Percentiles rank a stretch among this genome's conserved stretches.
phyloP scores from a whole-genome alignment of 805 yeast species.

The Tetrapisispora iriomotensis region DNA sequence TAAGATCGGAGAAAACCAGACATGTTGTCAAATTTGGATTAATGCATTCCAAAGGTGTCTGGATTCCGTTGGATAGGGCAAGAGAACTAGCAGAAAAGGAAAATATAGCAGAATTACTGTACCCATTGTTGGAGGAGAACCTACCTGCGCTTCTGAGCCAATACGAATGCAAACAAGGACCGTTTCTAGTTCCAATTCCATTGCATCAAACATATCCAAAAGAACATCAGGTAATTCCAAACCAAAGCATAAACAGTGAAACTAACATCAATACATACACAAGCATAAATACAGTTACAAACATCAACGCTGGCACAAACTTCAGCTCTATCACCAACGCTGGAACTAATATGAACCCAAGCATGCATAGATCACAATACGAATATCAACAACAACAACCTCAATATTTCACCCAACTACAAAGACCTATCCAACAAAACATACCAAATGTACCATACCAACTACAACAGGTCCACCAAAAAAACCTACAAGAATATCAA shows the following conservation, averaged over 20 bases:
- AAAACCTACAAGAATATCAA: background rate
- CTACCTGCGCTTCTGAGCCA: slow-evolving; percentile 24
- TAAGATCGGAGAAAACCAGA: slow-evolving; percentile 65
- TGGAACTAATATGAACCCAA: too few species aligned
- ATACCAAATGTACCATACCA: background rate
- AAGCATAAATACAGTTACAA: too few species aligned
- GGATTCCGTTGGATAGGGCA: slow-evolving; percentile 84
- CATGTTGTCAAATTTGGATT: slow-evolving; percentile 81
- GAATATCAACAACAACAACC: background rate
- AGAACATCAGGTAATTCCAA: too few species aligned
- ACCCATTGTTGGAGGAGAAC: slow-evolving; percentile 64
- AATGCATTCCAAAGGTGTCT: slow-evolving; percentile 81
- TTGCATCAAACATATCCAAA: too few species aligned
- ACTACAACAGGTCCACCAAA: background rate
- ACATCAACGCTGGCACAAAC: too few species aligned
- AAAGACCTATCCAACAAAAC: background rate
- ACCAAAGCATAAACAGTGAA: too few species aligned
- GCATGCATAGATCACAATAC: too few species aligned
- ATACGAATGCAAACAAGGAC: background rate
- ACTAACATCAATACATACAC: too few species aligned
- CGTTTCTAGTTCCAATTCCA: too few species aligned
- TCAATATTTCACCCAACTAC: too few species aligned
- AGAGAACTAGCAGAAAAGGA: slow-evolving; percentile 72
- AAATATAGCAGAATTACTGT: slow-evolving; percentile 55
- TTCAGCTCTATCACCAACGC: too few species aligned